Base-by-base conservation (phyloP, 2,329 filamentous ascomycete species). In the Canariomyces notabilis region DNA sequence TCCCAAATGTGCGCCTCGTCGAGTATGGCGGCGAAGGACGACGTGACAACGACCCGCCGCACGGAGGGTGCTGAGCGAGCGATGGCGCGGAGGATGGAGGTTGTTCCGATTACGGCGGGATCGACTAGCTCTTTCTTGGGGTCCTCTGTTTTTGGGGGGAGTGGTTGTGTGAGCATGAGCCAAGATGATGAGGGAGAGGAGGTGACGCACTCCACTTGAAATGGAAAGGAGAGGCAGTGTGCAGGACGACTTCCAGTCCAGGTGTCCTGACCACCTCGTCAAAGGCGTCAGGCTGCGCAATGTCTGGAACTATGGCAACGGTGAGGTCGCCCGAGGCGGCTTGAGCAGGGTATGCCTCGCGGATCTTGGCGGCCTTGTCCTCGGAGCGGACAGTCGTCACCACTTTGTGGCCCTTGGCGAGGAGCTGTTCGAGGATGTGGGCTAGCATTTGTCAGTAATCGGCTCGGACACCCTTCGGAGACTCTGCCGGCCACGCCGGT, bases 271-370 rank as follows among this genome's bases (percentile, higher is more conserved):
- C 70, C 1, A 76, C 79, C 57, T 81, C 72, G 57, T 87, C 81
- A 61, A 95, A 95, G 47, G 89, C 88, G 45, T 76, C 75, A 35
- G 80, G 75, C 59, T 81, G 66, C 3, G 87, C 85, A 55, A 95
- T 86, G 61, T 95, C 88, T 15, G 83, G 79, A 19, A 94, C 87
- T 56, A 93, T 81, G 45, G 63, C 68, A 11, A 76, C 67, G 23
- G 65, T 58, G 15, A 82, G 72, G 23, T 68, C 67, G 15, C 55
- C 53, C 12, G 70, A 67, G 36, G 60, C 57, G 48, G 58, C 59
- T 49, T 70, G 60, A 16, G 64, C 61, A 2, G 72, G 66, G 59
- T 78, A 69, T 8, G 75, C 71, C 42, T 67, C 64, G 37, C 71
- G 70, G 51, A 81, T 74, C 55, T 69, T 70, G 36, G 67, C 55